These are phyloP conservation scores for Dryadomyces quercus-mongolicae DNA, from an alignment of 2,329 filamentous ascomycete genomes.

Conservation along the genomic window DNA sequence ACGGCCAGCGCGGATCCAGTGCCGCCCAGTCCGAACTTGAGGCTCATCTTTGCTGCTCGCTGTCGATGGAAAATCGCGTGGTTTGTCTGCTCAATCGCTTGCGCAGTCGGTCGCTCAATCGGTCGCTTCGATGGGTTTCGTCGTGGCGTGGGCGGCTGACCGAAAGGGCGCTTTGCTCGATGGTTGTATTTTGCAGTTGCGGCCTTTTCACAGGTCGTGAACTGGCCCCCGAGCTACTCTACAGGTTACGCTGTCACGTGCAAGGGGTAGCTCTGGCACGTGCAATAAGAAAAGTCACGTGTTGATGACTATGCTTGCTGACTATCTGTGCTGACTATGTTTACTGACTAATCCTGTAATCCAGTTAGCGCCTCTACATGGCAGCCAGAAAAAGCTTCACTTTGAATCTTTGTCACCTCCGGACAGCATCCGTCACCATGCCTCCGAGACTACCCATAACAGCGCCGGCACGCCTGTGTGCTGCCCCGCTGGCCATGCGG, in stretches of 20 bases:
- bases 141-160: too few relatives aligned
- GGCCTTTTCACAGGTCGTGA: neutral
- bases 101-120: neutral
- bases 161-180: too few relatives aligned
- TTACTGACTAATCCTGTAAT: too few relatives aligned
- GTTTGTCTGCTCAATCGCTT: neutral
- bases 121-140: too few relatives aligned
- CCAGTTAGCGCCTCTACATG: too few relatives aligned
- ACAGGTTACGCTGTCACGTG: too few relatives aligned
- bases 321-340: too few relatives aligned
- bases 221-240: too few relatives aligned
- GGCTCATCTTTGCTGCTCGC: slow-evolving; percentile 44
- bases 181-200: neutral
- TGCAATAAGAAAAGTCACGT: too few relatives aligned
- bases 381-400: neutral
- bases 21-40: slow-evolving; percentile 58
- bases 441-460: slow-evolving; percentile 9
- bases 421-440: slow-evolving; percentile 24
- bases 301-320: too few relatives aligned
- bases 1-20: slow-evolving; percentile 56
- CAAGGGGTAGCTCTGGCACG: too few relatives aligned
- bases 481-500: neutral
- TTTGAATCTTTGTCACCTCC: too few relatives aligned
- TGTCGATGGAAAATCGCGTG: neutral
- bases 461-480: slow-evolving; percentile 1